Evolutionary conservation across 2,329 filamentous ascomycete species (phyloP).

Genomic region (Laburnicola sp.): DNA sequence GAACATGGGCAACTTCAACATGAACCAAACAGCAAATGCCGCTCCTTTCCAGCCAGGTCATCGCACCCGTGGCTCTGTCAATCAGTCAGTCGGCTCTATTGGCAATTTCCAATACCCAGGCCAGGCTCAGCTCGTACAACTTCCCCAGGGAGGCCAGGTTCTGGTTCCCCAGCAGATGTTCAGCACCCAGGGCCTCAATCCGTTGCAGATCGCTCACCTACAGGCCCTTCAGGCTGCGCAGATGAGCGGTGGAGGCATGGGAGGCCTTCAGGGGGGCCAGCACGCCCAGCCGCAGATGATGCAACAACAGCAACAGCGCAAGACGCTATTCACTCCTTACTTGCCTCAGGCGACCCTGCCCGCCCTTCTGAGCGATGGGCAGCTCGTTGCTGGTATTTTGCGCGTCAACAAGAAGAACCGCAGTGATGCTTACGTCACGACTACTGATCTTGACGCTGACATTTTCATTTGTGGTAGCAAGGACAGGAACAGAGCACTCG

Average conservation of each 20-base stretch:
- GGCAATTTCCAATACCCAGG: constrained; percentile 86
- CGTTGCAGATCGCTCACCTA: constrained; percentile 84
- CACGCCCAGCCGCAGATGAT: constrained; percentile 67
- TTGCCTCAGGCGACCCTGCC: constrained; percentile 92
- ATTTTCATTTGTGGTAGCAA: constrained; percentile 99
- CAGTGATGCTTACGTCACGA: constrained; percentile 96
- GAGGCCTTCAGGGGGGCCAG: constrained; percentile 67
- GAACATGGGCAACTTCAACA: constrained; percentile 65
- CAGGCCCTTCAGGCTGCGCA: constrained; percentile 90
- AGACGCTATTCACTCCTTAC: constrained; percentile 98
- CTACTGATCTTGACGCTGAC: constrained; percentile 90
- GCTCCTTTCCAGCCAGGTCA: constrained; percentile 90
- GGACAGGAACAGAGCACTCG: constrained; percentile 93
- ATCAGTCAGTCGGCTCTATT: constrained; percentile 78
- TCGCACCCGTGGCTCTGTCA: constrained; percentile 80
- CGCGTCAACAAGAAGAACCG: constrained; percentile 99
- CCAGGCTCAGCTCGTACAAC: constrained; percentile 84
- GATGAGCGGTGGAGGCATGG: constrained; percentile 73
- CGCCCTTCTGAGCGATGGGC: constrained; percentile 84
- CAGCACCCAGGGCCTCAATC: constrained; percentile 80
- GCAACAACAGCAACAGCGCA: constrained; percentile 87
- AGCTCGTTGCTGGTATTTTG: constrained; percentile 93
- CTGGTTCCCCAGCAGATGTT: constrained; percentile 83
- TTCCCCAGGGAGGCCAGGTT: constrained; percentile 76
- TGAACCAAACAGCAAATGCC: constrained; percentile 70